A percentile compares a stretch with the other conserved stretches of the same genome.
Evolutionary conservation across 2,329 filamentous ascomycete species (phyloP).

Genomic region (Penicillium sp.): DNA sequence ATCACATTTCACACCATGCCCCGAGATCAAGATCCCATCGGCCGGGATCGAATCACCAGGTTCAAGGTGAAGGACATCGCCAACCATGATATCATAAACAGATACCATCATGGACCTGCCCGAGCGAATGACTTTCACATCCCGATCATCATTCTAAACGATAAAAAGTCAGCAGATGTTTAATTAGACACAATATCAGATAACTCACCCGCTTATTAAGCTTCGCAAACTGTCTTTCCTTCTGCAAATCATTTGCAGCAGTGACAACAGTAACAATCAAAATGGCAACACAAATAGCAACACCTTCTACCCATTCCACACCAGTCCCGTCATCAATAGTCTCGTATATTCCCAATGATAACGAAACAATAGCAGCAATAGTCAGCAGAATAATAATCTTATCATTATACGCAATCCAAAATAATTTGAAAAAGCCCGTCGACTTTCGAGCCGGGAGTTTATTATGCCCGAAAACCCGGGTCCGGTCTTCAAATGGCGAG

Average conservation of each 20-base stretch:
- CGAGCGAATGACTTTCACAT: constrained; percentile 67
- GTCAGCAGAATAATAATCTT: constrained; percentile 71
- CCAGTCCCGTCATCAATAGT: constrained; percentile 53
- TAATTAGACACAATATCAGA: neutral
- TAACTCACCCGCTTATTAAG: constrained; percentile 53
- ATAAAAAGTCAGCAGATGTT: neutral
- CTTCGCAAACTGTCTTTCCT: constrained; percentile 65
- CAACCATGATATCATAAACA: constrained; percentile 67
- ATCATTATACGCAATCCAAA: constrained; percentile 73
- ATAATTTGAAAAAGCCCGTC: constrained; percentile 59
- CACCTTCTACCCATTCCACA: constrained; percentile 68
- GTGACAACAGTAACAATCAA: constrained; percentile 65
- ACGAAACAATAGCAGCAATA: constrained; percentile 66
- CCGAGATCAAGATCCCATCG: constrained; percentile 68
- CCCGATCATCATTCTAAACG: constrained; percentile 62
- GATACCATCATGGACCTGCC: constrained; percentile 65
- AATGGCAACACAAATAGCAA: constrained; percentile 67
- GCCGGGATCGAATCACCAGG: constrained; percentile 71
- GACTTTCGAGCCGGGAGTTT: constrained; percentile 64
- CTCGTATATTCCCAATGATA: constrained; percentile 70
- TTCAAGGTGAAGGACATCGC: constrained; percentile 68
- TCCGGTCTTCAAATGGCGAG: constrained; percentile 55
- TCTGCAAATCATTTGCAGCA: constrained; percentile 67
- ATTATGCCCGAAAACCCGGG: constrained; percentile 62
- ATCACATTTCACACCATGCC: constrained; percentile 68